phyloP scores from a whole-genome alignment of 2,329 filamentous ascomycete species.

The Diaporthe caulivora region DNA sequence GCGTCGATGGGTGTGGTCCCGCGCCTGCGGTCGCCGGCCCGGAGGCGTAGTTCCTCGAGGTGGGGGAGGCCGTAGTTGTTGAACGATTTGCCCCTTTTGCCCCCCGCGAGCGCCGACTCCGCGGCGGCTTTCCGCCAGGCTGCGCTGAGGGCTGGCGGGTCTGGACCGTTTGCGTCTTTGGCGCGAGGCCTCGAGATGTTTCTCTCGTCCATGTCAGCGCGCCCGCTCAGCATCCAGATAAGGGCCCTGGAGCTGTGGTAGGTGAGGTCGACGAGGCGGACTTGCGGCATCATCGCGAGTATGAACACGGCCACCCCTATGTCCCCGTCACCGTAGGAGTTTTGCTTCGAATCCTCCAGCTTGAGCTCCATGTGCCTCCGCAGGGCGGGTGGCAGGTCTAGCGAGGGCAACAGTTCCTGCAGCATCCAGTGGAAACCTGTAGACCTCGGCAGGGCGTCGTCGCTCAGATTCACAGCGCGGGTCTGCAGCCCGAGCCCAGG shows the following conservation, averaged over 20 bases:
- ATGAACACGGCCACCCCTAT: background rate
- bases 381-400: background rate
- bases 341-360: background rate
- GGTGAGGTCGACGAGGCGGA: background rate
- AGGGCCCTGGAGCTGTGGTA: background rate
- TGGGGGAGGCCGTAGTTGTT: background rate
- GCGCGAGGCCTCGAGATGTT: too few relatives aligned
- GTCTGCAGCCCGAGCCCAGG: background rate
- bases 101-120: too few relatives aligned
- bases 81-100: too few relatives aligned
- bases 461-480: background rate
- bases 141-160: too few relatives aligned
- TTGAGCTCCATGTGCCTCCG: background rate
- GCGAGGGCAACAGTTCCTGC: background rate
- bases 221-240: slow-evolving; percentile 1
- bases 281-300: background rate
- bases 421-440: background rate
- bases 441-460: background rate
- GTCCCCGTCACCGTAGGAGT: background rate
- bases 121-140: too few relatives aligned
- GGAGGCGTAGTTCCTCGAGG: background rate
- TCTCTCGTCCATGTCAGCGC: background rate
- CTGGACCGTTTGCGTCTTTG: too few relatives aligned
- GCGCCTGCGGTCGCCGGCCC: background rate
- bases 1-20: background rate